Conservation (phyloP, 305 asterid genomes). For the Fraxinus albicans region DNA sequence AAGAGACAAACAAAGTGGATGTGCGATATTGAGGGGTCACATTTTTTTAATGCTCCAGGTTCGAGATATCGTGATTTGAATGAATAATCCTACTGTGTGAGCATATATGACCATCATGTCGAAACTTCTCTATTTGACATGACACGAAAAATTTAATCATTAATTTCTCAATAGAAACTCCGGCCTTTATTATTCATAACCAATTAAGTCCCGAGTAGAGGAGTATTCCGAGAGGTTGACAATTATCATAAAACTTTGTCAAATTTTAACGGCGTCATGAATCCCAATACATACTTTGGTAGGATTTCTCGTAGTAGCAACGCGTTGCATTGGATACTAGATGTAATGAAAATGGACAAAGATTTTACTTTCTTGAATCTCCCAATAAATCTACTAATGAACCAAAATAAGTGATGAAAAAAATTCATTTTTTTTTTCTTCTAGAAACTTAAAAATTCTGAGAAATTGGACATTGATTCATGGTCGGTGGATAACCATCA, state of each 20-base stretch:
- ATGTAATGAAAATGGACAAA: not conserved
- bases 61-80: not conserved
- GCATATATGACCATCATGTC: not conserved
- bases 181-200: not conserved
- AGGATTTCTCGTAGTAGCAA: not conserved
- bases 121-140: not conserved
- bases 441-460: not conserved
- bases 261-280: not conserved
- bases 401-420: not conserved
- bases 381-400: not conserved
- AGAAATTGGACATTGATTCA: not conserved
- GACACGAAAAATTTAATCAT: not conserved
- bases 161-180: not conserved
- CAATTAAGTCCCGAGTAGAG: not conserved
- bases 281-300: not conserved
- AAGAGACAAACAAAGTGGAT: not conserved
- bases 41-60: not conserved
- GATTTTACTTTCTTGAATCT: not conserved
- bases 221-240: not conserved
- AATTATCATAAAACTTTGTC: not conserved
- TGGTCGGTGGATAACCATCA: not conserved
- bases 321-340: not conserved
- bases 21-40: not conserved
- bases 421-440: not conserved
- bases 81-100: not conserved